Percentiles rank a stretch among this genome's conserved stretches.
phyloP scores from a whole-genome alignment of 352 stramenopile species.

The Phytopythium cucurbitacearum region DNA sequence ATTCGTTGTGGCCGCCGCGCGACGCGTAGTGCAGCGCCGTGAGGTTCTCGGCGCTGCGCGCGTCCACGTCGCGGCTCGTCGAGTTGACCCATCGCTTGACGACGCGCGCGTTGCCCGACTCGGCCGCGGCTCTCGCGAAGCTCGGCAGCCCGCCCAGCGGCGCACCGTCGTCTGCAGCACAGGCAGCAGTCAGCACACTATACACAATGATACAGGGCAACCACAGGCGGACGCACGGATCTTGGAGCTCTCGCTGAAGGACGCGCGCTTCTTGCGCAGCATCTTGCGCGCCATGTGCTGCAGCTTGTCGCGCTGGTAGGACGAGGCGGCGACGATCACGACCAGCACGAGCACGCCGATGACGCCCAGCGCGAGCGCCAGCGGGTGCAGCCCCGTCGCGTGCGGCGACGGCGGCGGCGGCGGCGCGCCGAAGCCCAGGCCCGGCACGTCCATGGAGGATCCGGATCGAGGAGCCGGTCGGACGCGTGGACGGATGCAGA shows the following conservation, averaged over 20 bases:
- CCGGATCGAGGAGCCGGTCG: too few species aligned
- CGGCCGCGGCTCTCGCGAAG: slow-evolving; percentile 62
- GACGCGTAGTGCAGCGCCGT: slow-evolving; percentile 76
- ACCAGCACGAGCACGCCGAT: slow-evolving; percentile 55
- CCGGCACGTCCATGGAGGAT: too few species aligned
- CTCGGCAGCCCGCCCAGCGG: slow-evolving; percentile 41
- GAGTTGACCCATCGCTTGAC: slow-evolving; percentile 82
- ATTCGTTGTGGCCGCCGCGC: slow-evolving; percentile 76
- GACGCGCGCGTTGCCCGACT: slow-evolving; percentile 70
- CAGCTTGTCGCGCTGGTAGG: slow-evolving; percentile 75
- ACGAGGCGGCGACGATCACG: slow-evolving; percentile 63
- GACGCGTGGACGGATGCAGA: slow-evolving; percentile 2
- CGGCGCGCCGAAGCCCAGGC: background rate
- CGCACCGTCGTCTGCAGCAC: slow-evolving; percentile 17
- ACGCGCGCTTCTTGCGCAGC: slow-evolving; percentile 60
- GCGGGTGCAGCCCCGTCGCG: slow-evolving; percentile 43
- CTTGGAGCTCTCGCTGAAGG: slow-evolving; percentile 31
- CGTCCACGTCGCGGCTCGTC: slow-evolving; percentile 58
- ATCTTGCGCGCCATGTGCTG: slow-evolving; percentile 79
- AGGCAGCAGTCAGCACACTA: background rate
- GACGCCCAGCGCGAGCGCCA: slow-evolving; percentile 60
- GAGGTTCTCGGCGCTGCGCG: slow-evolving; percentile 68
- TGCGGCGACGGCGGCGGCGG: background rate
- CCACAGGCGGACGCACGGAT: slow-evolving; percentile 17
- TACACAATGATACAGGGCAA: background rate